Conservation (phyloP, 2,329 filamentous ascomycete species). For the Botrytis cinerea region DNA sequence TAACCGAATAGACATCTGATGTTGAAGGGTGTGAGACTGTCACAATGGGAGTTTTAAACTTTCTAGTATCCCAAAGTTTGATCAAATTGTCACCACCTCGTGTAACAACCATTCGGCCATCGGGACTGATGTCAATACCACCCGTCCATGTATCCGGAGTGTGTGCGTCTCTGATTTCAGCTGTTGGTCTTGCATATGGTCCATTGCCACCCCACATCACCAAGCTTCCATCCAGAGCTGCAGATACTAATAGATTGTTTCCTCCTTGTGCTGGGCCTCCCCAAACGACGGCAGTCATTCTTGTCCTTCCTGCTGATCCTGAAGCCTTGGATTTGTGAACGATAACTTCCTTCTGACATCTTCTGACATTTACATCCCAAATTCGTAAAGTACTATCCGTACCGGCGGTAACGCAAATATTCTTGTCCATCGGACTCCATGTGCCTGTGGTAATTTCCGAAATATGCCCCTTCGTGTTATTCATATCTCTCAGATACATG, state of each 20-base stretch:
- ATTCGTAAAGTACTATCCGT: conserved; percentile 95
- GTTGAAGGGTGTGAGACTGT: conserved; percentile 78
- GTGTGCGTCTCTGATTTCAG: conserved; percentile 84
- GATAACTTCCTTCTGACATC: conserved; percentile 88
- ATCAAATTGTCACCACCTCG: conserved; percentile 89
- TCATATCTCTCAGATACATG: conserved; percentile 97
- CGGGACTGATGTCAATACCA: conserved; percentile 84
- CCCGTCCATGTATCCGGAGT: conserved; percentile 84
- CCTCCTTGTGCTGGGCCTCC: conserved; percentile 74
- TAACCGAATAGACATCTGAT: conserved; percentile 78
- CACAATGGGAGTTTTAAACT: conserved; percentile 88
- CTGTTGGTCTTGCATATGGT: conserved; percentile 78
- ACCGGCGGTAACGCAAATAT: conserved; percentile 85
- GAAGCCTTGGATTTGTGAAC: conserved; percentile 93
- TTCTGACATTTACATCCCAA: conserved; percentile 93
- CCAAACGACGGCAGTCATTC: conserved; percentile 94
- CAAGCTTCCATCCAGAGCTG: conserved; percentile 85
- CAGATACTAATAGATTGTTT: conserved; percentile 74
- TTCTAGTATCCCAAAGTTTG: conserved; percentile 95
- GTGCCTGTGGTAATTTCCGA: conserved; percentile 86
- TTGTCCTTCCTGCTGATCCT: conserved; percentile 83
- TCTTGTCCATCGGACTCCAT: conserved; percentile 86
- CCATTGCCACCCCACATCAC: conserved; percentile 92
- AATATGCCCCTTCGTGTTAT: conserved; percentile 96
- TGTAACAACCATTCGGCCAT: conserved; percentile 88